Percentiles rank a stretch among this genome's conserved stretches.
Conservation (phyloP, 371 early-diverging fungal species). For the Mucor velutinosus region DNA sequence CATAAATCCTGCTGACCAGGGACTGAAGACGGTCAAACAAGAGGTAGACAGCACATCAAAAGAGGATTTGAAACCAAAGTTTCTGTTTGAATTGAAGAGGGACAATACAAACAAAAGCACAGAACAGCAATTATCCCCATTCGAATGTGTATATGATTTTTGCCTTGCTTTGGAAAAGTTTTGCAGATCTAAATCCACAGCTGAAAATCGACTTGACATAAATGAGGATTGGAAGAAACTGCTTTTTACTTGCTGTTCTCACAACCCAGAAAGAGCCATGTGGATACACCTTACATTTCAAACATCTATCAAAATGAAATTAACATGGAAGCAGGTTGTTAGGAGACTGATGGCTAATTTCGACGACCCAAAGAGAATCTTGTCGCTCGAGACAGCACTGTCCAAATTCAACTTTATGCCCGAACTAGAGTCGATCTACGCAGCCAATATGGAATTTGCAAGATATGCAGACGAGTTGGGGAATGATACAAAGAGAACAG, state of each 20-base stretch:
- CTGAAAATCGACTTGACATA: slow-evolving; percentile 1
- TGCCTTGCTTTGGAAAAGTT: slow-evolving; percentile 11
- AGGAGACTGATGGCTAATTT: slow-evolving; percentile 15
- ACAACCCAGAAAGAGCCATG: slow-evolving; percentile 15
- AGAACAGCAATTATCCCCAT: not conserved
- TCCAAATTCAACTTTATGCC: not conserved
- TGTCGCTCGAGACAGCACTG: not conserved
- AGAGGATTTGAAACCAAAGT: slow-evolving; percentile 10
- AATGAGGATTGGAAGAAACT: slow-evolving; percentile 15
- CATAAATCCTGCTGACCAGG: not conserved
- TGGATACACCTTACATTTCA: slow-evolving; percentile 22
- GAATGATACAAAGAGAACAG: not conserved
- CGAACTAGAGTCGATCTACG: not conserved
- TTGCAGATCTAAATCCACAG: slow-evolving; percentile 4
- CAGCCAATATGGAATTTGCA: slow-evolving; percentile 5
- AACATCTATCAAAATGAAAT: not conserved
- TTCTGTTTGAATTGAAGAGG: slow-evolving; percentile 9
- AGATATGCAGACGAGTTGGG: slow-evolving; percentile 7
- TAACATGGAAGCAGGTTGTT: slow-evolving; percentile 16
- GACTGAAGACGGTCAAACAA: not conserved
- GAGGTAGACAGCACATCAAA: not conserved
- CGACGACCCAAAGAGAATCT: slow-evolving; percentile 7
- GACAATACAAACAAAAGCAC: not conserved
- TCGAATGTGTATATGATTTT: slow-evolving; percentile 23
- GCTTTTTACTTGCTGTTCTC: slow-evolving; percentile 8